Evolutionary conservation across 768 basidiomycete genomes (phyloP).

Genomic region (Gyrodon lividus): DNA sequence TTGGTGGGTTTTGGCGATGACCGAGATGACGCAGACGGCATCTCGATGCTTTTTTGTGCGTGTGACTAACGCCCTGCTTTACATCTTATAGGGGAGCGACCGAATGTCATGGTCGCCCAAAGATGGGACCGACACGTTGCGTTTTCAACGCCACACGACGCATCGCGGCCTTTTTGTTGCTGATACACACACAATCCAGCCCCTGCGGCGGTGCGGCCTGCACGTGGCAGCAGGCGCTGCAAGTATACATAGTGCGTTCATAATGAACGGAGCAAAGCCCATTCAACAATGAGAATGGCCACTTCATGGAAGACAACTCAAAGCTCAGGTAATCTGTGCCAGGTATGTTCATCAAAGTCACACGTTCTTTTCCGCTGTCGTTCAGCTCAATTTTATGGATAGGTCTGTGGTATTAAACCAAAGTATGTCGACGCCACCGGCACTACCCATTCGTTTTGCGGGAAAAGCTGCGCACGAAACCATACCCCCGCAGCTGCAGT

Average conservation of each 20-base stretch:
- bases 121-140: neutral
- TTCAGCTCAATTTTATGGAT: conserved; percentile 10
- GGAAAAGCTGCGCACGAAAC: conserved; percentile 57
- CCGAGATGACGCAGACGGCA: conserved; percentile 3
- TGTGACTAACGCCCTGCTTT: conserved; percentile 1
- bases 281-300: conserved; percentile 5
- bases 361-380: conserved; percentile 12
- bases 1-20: conserved; percentile 1
- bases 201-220: conserved; percentile 17
- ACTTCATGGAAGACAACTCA: conserved; percentile 6
- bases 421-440: conserved; percentile 63
- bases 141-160: conserved; percentile 15
- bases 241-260: conserved; percentile 23
- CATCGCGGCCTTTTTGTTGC: conserved; percentile 15
- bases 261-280: neutral
- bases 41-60: neutral
- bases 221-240: conserved; percentile 21
- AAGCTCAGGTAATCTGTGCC: conserved; percentile 26
- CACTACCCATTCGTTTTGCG: conserved; percentile 56
- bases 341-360: conserved; percentile 19
- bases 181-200: conserved; percentile 6
- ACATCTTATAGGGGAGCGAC: conserved; percentile 19
- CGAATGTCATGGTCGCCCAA: neutral
- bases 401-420: conserved; percentile 61
- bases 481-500: conserved; percentile 30